phyloP scores from a whole-genome alignment of 441 rosid genomes.

The Arabidopsis hybrid region DNA sequence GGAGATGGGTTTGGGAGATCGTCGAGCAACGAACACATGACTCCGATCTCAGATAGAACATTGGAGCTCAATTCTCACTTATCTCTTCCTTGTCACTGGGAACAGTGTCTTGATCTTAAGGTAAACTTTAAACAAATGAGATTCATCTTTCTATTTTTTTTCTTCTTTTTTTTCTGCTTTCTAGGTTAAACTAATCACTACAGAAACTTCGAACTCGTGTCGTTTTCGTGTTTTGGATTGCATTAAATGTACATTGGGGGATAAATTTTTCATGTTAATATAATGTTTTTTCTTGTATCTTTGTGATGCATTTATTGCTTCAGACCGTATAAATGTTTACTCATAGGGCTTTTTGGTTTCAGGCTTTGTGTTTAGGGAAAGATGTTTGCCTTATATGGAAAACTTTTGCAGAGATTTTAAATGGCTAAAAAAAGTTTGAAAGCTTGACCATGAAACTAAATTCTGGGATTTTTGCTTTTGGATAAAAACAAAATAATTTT shows the following conservation, averaged over 20 bases:
- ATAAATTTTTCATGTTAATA: background rate
- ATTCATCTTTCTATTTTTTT: background rate
- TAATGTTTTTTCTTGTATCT: slow-evolving; percentile 34
- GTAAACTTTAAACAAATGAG: slow-evolving; percentile 41
- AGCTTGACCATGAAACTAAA: slow-evolving; percentile 2
- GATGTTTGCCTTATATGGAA: slow-evolving; percentile 5
- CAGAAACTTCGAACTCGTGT: slow-evolving; percentile 44
- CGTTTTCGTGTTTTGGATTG: slow-evolving; percentile 40
- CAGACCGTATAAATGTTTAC: slow-evolving; percentile 25
- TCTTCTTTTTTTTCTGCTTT: background rate
- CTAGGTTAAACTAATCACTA: slow-evolving; percentile 38
- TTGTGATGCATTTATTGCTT: slow-evolving; percentile 44
- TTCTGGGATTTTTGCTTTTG: slow-evolving; percentile 20
- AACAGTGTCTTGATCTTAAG: slow-evolving; percentile 97
- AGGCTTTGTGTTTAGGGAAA: slow-evolving; percentile 26
- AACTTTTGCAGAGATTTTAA: background rate
- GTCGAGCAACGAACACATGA: slow-evolving; percentile 33
- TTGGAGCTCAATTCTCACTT: slow-evolving; percentile 90
- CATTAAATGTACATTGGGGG: slow-evolving; percentile 40
- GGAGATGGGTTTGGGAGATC: slow-evolving; percentile 39
- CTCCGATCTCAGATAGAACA: slow-evolving; percentile 53
- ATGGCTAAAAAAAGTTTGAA: background rate
- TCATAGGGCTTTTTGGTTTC: slow-evolving; percentile 37
- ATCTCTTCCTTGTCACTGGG: slow-evolving; percentile 91
- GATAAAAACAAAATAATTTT: background rate